Percentiles rank a stretch among this genome's conserved stretches.
phyloP scores from a whole-genome alignment of 169 alveolate species.

The Plasmodium gaboni region DNA sequence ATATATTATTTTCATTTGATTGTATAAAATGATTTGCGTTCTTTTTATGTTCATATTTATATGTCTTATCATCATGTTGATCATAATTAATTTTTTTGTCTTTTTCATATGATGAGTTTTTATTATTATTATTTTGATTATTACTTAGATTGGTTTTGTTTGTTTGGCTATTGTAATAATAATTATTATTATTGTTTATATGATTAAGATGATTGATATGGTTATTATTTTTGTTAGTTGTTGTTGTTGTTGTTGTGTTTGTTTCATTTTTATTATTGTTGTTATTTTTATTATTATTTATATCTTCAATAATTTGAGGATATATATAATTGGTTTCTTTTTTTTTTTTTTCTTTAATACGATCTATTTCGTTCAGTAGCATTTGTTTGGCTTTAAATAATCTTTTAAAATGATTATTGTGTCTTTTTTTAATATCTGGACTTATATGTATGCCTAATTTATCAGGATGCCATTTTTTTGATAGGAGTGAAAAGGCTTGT shows the following conservation, averaged over 20 bases:
- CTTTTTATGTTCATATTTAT: no score
- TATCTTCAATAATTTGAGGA: conserved; percentile 78
- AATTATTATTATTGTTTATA: neutral
- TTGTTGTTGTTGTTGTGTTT: neutral
- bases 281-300: neutral
- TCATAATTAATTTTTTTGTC: no score
- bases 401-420: conserved; percentile 83
- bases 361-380: conserved; percentile 77
- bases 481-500: conserved; percentile 82
- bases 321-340: conserved; percentile 81
- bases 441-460: conserved; percentile 77
- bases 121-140: no score
- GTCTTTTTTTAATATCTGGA: conserved; percentile 79
- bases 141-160: no score
- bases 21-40: no score
- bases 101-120: no score
- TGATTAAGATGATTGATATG: neutral
- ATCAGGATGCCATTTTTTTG: conserved; percentile 88
- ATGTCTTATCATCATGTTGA: no score
- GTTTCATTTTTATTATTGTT: conserved; percentile 7
- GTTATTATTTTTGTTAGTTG: neutral
- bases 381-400: conserved; percentile 82
- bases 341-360: conserved; percentile 77
- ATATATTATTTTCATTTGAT: neutral
- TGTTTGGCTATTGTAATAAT: neutral